Conservation (phyloP, 108 stramenopile genomes). For the Cylindrotheca fusiformis region DNA sequence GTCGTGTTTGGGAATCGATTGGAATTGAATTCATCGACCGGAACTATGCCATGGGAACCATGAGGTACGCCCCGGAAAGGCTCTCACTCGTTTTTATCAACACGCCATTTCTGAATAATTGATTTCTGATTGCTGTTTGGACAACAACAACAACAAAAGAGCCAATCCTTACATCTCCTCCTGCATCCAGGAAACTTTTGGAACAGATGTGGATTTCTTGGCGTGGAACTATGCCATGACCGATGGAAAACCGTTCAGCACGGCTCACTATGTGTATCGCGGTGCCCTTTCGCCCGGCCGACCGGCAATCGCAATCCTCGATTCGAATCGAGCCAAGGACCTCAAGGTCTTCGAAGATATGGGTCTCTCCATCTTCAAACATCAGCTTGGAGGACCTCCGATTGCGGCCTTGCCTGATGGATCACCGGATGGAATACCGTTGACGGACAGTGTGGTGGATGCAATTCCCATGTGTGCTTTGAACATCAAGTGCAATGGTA, state of each 20-base stretch:
- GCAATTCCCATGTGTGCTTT: slow-evolving; percentile 30
- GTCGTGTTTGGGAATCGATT: slow-evolving; percentile 44
- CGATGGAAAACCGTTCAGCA: slow-evolving; percentile 20
- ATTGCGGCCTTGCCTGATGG: not conserved
- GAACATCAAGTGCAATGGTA: slow-evolving; percentile 32
- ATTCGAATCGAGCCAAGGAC: not conserved
- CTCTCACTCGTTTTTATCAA: not conserved
- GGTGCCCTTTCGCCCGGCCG: slow-evolving; percentile 20
- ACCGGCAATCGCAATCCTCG: not conserved
- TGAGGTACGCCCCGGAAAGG: slow-evolving; percentile 37
- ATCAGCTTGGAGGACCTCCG: not conserved
- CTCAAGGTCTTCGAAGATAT: not conserved
- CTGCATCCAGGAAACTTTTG: slow-evolving; percentile 63
- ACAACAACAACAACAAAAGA: no score
- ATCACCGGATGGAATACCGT: not conserved
- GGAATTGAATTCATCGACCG: slow-evolving; percentile 64
- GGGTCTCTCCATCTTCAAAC: not conserved
- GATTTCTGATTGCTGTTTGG: not conserved
- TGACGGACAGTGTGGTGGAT: slow-evolving; percentile 21
- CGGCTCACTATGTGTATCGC: slow-evolving; percentile 31
- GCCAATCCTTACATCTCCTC: no score
- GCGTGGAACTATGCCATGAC: slow-evolving; percentile 65
- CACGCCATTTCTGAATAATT: not conserved
- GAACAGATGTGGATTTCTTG: slow-evolving; percentile 60
- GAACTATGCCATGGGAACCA: slow-evolving; percentile 80